Evolutionary conservation across 2,329 filamentous ascomycete genomes (phyloP).

Genomic region (Ophiognomonia clavigignenti-juglandacearum): DNA sequence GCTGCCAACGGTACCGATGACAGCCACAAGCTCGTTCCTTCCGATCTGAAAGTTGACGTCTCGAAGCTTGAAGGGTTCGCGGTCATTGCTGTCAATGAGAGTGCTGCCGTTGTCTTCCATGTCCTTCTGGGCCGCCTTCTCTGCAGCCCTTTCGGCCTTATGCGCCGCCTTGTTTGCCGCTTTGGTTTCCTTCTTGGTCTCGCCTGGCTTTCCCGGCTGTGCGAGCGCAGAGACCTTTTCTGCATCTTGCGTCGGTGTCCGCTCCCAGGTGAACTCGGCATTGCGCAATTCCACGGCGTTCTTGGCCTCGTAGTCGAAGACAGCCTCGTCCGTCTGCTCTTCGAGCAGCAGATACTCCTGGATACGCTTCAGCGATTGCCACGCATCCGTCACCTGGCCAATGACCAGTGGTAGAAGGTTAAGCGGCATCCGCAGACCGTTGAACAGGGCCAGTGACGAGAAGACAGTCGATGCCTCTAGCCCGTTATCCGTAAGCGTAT

Average conservation of each 20-base stretch:
- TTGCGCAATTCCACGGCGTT: slow-evolving; percentile 67
- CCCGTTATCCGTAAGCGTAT: slow-evolving; percentile 59
- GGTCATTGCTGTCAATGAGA: slow-evolving; percentile 41
- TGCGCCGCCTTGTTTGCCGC: slow-evolving; percentile 29
- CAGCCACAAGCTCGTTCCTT: slow-evolving; percentile 71
- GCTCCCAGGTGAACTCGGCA: slow-evolving; percentile 86
- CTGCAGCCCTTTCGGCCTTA: slow-evolving; percentile 20
- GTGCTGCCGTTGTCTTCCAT: slow-evolving; percentile 37
- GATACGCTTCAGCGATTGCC: slow-evolving; percentile 77
- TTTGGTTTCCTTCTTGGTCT: slow-evolving; percentile 37
- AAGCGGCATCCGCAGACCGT: slow-evolving; percentile 81
- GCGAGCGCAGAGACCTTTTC: slow-evolving; percentile 37
- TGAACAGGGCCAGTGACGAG: slow-evolving; percentile 91
- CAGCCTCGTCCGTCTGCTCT: slow-evolving; percentile 70
- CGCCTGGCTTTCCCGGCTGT: slow-evolving; percentile 33
- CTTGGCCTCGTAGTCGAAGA: slow-evolving; percentile 49
- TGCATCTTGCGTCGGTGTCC: slow-evolving; percentile 50
- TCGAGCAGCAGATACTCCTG: slow-evolving; percentile 85
- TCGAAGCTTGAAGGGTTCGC: slow-evolving; percentile 65
- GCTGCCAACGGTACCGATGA: slow-evolving; percentile 85
- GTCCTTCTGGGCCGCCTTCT: slow-evolving; percentile 25
- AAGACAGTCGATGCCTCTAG: slow-evolving; percentile 78
- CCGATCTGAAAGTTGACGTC: slow-evolving; percentile 64
- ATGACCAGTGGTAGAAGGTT: slow-evolving; percentile 86
- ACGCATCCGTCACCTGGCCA: slow-evolving; percentile 84